Percentiles rank a stretch among this genome's conserved stretches.
Evolutionary conservation across 2,329 filamentous ascomycete species (phyloP).

Genomic region (Botrytis hyacinthi): DNA sequence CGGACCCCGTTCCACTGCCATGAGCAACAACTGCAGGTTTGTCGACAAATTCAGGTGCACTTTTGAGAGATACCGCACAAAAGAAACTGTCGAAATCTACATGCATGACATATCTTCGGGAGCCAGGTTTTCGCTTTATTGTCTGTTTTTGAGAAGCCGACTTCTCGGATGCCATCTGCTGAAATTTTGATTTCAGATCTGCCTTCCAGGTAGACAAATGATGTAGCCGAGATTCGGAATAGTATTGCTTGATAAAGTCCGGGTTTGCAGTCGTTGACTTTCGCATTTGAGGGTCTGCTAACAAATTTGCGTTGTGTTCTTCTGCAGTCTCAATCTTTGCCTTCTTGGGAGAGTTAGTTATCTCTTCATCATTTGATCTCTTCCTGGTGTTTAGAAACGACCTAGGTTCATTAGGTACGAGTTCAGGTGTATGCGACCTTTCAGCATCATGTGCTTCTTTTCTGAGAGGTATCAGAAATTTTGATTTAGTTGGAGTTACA

Average conservation of each 20-base stretch:
- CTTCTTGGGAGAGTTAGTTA: conserved; percentile 28
- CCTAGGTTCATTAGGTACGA: background rate
- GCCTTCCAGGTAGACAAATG: conserved; percentile 97
- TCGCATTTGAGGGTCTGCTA: conserved; percentile 80
- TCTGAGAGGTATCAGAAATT: background rate
- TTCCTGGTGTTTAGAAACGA: conserved; percentile 15
- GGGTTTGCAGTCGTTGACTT: conserved; percentile 92
- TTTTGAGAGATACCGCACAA: conserved; percentile 84
- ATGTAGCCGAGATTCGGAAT: conserved; percentile 90
- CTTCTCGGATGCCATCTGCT: conserved; percentile 73
- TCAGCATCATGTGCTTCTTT: background rate
- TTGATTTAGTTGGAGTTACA: background rate
- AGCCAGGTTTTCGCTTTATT: conserved; percentile 55
- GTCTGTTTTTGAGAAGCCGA: conserved; percentile 46
- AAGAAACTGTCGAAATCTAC: conserved; percentile 99
- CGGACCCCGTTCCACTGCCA: conserved; percentile 77
- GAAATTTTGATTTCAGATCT: conserved; percentile 84
- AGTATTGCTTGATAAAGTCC: conserved; percentile 90
- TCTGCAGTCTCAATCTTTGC: conserved; percentile 67
- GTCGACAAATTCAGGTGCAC: conserved; percentile 68
- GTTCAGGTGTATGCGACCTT: background rate
- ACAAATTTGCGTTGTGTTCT: conserved; percentile 82
- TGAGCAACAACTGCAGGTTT: conserved; percentile 90
- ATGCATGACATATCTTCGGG: conserved; percentile 82
- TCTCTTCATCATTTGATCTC: conserved; percentile 24